Evolutionary conservation across 768 basidiomycete genomes (phyloP).

Genomic region (Antrodiella citrinella): DNA sequence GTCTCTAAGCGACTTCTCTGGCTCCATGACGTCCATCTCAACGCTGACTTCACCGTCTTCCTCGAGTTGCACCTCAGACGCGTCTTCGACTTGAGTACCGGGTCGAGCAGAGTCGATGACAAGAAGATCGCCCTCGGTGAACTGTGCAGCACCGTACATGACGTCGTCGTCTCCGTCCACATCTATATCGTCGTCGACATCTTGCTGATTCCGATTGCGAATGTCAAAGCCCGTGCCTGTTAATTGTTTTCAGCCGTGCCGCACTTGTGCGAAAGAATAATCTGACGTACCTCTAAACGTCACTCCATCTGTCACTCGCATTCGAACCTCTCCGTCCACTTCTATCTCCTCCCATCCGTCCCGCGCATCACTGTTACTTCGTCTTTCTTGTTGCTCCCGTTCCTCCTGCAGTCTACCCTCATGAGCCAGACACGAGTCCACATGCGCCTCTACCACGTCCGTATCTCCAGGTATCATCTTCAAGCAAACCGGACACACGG

Average conservation of each 20-base stretch:
- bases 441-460: constrained; percentile 71
- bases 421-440: constrained; percentile 71
- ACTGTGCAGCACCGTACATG: constrained; percentile 63
- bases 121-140: constrained; percentile 66
- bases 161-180: constrained; percentile 70
- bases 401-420: constrained; percentile 39
- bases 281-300: constrained; percentile 25
- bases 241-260: constrained; percentile 4
- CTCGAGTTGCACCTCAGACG: constrained; percentile 13
- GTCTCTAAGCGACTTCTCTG: constrained; percentile 36
- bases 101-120: constrained; percentile 13
- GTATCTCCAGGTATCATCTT: constrained; percentile 51
- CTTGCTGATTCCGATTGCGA: constrained; percentile 45
- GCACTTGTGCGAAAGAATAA: not conserved
- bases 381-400: constrained; percentile 25
- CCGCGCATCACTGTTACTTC: constrained; percentile 18
- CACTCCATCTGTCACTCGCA: constrained; percentile 27
- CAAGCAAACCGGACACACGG: constrained; percentile 67
- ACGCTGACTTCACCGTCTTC: constrained; percentile 37
- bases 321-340: constrained; percentile 39
- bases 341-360: constrained; percentile 27
- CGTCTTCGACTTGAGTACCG: constrained; percentile 2
- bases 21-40: constrained; percentile 13
- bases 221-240: constrained; percentile 68
- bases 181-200: constrained; percentile 76